Percentiles rank a stretch among this genome's conserved stretches.
Conservation (phyloP, 2,329 filamentous ascomycete genomes). For the Epichloe sibirici region DNA sequence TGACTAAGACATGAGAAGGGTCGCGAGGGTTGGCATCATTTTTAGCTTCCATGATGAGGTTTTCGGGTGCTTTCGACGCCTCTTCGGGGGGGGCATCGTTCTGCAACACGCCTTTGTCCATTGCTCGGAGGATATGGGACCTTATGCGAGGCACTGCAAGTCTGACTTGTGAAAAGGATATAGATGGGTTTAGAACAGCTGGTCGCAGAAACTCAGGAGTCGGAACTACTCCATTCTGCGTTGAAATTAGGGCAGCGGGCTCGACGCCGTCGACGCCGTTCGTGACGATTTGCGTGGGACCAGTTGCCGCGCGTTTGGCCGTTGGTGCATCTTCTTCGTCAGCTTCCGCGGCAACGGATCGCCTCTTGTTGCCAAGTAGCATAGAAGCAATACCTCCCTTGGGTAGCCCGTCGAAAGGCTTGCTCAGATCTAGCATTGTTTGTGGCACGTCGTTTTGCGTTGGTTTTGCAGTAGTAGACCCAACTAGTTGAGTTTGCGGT, state of each 20-base stretch:
- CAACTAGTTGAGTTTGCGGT: conserved; percentile 78
- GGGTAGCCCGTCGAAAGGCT: conserved; percentile 85
- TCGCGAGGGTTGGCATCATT: conserved; percentile 71
- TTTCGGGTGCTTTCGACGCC: conserved; percentile 51
- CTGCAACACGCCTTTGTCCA: conserved; percentile 54
- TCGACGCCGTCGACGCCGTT: conserved; percentile 70
- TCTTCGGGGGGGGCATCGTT: conserved; percentile 44
- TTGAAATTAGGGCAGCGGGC: conserved; percentile 52
- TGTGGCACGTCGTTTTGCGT: conserved; percentile 62
- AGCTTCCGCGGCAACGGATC: conserved; percentile 58
- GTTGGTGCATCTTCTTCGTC: conserved; percentile 52
- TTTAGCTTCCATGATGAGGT: conserved; percentile 74
- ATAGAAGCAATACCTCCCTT: conserved; percentile 78
- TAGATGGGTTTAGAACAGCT: conserved; percentile 70
- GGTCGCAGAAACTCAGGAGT: conserved; percentile 80
- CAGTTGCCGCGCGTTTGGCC: conserved; percentile 44
- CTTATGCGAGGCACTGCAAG: conserved; percentile 81
- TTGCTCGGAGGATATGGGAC: conserved; percentile 66
- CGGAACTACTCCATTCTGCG: conserved; percentile 47
- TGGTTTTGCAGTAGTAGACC: conserved; percentile 52
- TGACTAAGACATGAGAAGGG: conserved; percentile 71
- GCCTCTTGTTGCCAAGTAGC: conserved; percentile 87
- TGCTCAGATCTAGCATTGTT: conserved; percentile 77
- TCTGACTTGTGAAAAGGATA: conserved; percentile 71
- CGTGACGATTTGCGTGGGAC: conserved; percentile 60